Base-by-base conservation (phyloP, 257 asterid species). In the Plantago elongata region DNA sequence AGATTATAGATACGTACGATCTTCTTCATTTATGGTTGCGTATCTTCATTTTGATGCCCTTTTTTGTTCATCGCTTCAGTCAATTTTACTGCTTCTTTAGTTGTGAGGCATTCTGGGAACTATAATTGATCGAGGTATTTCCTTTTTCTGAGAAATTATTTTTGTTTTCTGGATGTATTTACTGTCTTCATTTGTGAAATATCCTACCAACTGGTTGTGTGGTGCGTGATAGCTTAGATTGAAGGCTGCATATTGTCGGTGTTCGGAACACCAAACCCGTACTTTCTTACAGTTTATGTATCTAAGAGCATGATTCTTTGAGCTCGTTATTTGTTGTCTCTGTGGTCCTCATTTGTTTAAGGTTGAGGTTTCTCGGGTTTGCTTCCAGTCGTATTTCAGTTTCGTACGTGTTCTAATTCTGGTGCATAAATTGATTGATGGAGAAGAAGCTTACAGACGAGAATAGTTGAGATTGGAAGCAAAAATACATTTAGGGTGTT, bases 51-150 rank as follows among this genome's bases (percentile, higher is more conserved):
- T 34, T 7, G 5, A 4, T 34, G 40, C 3, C 40, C 40, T 34
- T 34, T 34, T 34, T 34, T 34, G 40, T 34, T 6, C 2, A 34
- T 34, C 4, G 40, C 27, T 22, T 22, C 2, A 22, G 27, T 22
- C 1, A 22, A 22, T 22, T 22, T 22, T 22, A 22, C 27, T 22
- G 27, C 1, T 22, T 22, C 27, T 22, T 2, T 22, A 22, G 27
- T 22, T 2, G 27, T 22, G 27, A 22, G 27, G 27, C 27, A 22
- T 22, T 22, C 2, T 1, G 27, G 27, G 27, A 22, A 22, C 27
- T 22, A 22, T 57, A 59, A 38, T 55, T 55, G 60, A 55, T 55
- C 48, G 37, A 57, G 52, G 54, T 40, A 57, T 13, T 37, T 22
- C 1, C 11, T 52, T 10, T 13, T 15, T 57, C 30, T 3, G 62